Evolutionary conservation across 371 early-diverging fungal genomes (phyloP).

Genomic region (Mucor irregularis): DNA sequence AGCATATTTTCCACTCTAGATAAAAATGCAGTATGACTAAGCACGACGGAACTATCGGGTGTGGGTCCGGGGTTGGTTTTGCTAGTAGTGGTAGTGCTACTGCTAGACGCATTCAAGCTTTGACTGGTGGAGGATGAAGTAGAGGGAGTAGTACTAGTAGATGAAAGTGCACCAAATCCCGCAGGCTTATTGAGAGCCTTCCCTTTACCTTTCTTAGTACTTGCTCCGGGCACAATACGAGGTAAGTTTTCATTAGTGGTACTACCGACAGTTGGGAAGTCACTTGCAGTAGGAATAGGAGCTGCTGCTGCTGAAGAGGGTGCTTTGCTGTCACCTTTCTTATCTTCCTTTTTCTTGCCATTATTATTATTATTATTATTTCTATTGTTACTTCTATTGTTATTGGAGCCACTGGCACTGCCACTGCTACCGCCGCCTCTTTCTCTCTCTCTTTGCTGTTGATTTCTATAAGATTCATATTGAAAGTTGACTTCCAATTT

Average conservation of each 20-base stretch:
- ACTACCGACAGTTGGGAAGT: background rate
- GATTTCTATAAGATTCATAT: slow-evolving; percentile 41
- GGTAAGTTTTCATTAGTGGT: slow-evolving; percentile 8
- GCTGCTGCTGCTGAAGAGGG: background rate
- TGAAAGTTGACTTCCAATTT: slow-evolving; percentile 59
- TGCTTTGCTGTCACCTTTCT: background rate
- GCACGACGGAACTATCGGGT: background rate
- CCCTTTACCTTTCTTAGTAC: slow-evolving; percentile 9
- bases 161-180: slow-evolving; percentile 35
- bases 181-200: slow-evolving; percentile 25
- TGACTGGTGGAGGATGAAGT: background rate
- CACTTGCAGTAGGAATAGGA: background rate
- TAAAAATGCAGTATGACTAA: slow-evolving; percentile 44
- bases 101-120: background rate
- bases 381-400: background rate
- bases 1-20: slow-evolving; percentile 48
- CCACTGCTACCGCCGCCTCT: background rate
- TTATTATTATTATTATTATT: slow-evolving; percentile 2
- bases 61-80: background rate
- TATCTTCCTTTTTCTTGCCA: slow-evolving; percentile 8
- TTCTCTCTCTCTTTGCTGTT: slow-evolving; percentile 8
- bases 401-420: background rate
- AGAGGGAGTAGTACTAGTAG: slow-evolving; percentile 5
- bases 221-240: slow-evolving; percentile 15
- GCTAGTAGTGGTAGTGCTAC: background rate